These are phyloP conservation scores for Metarhizium humberi DNA, from an alignment of 2,329 filamentous ascomycete species.

Conservation along the genomic window DNA sequence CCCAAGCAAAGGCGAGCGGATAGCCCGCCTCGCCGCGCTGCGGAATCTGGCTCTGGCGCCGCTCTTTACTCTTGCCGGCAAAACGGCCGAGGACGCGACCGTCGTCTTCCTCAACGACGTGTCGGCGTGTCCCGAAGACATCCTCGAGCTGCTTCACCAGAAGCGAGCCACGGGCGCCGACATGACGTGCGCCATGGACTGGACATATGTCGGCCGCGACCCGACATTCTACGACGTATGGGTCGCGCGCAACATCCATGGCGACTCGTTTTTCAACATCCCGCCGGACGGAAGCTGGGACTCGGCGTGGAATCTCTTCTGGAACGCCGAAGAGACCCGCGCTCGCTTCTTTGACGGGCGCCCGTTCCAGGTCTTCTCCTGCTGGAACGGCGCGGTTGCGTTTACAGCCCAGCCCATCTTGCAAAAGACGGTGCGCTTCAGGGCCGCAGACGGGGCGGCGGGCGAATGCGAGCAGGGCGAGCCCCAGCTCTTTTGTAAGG, in stretches of 20 bases:
- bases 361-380: constrained; percentile 52
- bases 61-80: constrained; percentile 20
- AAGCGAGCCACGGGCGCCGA: constrained; percentile 34
- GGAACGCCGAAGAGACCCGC: constrained; percentile 31
- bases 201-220: constrained; percentile 27
- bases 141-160: constrained; percentile 47
- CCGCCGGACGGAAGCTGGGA: constrained; percentile 40
- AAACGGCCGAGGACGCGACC: constrained; percentile 27
- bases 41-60: constrained; percentile 44
- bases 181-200: constrained; percentile 52
- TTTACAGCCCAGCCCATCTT: constrained; percentile 39
- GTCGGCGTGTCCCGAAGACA: constrained; percentile 41
- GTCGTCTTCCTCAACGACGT: constrained; percentile 48
- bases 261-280: constrained; percentile 47
- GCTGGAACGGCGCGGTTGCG: constrained; percentile 48
- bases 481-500: constrained; percentile 46
- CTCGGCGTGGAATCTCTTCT: constrained; percentile 41
- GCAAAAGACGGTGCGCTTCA: constrained; percentile 30
- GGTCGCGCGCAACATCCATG: constrained; percentile 41
- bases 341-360: constrained; percentile 21
- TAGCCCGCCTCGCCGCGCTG: constrained; percentile 36
- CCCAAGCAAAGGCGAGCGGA: constrained; percentile 32
- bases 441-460: constrained; percentile 16
- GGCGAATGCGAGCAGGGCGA: constrained; percentile 46
- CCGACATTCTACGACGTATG: constrained; percentile 47